Conservation (phyloP, 2,329 filamentous ascomycete genomes). For the Microcyclospora pomicola region DNA sequence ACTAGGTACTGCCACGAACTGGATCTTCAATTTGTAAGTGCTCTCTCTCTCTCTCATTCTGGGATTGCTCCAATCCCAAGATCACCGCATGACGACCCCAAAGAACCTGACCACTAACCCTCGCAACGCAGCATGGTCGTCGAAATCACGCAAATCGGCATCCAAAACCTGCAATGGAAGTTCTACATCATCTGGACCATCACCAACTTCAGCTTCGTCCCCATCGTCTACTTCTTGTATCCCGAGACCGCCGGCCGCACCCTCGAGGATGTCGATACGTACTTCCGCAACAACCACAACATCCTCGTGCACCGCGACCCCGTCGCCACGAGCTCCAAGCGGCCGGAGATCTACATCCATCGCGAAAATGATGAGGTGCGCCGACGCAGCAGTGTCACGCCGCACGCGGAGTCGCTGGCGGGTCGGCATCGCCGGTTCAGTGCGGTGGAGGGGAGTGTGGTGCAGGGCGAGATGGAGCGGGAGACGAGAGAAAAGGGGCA, state of each 20-base stretch:
- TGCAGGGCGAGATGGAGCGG: too few species aligned
- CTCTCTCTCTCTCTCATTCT: background rate
- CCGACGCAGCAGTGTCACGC: slow-evolving; percentile 24
- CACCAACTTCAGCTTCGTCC: slow-evolving; percentile 41
- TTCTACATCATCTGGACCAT: slow-evolving; percentile 34
- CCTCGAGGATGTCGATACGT: slow-evolving; percentile 21
- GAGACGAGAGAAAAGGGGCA: too few species aligned
- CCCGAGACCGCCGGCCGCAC: slow-evolving; percentile 22
- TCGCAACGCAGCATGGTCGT: slow-evolving; percentile 31
- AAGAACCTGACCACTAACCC: slow-evolving; percentile 25
- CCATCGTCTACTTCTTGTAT: slow-evolving; percentile 29
- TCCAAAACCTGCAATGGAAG: slow-evolving; percentile 17
- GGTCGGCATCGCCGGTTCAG: slow-evolving; percentile 2
- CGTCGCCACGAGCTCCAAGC: slow-evolving; percentile 28
- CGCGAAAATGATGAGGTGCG: slow-evolving; percentile 28
- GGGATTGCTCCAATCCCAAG: background rate
- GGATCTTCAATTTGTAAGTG: slow-evolving; percentile 32
- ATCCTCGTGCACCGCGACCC: slow-evolving; percentile 3
- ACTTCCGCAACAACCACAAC: slow-evolving; percentile 11
- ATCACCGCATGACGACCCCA: slow-evolving; percentile 31
- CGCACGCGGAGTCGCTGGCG: slow-evolving; percentile 7
- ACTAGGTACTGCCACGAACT: slow-evolving; percentile 37
- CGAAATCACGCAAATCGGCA: slow-evolving; percentile 20
- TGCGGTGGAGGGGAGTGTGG: too few species aligned
- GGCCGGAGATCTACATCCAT: slow-evolving; percentile 34